Conservation (phyloP, 192 early-diverging fungal genomes). For the Backusella tuberculispora region DNA sequence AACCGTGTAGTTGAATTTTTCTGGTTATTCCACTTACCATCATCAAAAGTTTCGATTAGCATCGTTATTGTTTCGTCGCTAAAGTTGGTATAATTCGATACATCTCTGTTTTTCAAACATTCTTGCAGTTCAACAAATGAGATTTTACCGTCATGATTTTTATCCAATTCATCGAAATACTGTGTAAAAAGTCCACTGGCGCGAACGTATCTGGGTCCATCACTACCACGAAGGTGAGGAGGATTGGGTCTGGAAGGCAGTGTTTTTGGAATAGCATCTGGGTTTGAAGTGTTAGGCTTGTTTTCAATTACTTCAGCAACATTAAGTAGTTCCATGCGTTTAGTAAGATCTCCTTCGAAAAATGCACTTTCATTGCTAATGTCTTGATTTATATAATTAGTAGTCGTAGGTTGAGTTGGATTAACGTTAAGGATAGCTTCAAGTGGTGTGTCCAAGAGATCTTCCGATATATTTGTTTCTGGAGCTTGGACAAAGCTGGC, state of each 20-base stretch:
- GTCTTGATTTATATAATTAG: background rate
- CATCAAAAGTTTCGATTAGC: constrained; percentile 1
- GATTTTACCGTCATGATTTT: background rate
- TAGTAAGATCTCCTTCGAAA: background rate
- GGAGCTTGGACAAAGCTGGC: too few species aligned
- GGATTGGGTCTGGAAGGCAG: constrained; percentile 16
- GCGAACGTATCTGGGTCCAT: background rate
- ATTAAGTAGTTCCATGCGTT: background rate
- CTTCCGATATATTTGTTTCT: too few species aligned
- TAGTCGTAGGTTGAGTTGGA: background rate
- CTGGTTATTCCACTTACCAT: background rate
- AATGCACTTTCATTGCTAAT: background rate
- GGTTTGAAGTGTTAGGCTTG: background rate
- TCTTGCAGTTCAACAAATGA: background rate
- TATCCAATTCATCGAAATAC: constrained; percentile 3
- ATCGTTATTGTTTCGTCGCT: background rate
- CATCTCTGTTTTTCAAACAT: constrained; percentile 14
- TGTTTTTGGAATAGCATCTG: background rate
- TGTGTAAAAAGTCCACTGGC: background rate
- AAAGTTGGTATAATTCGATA: background rate
- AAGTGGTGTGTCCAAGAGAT: too few species aligned
- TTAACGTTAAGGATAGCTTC: too few species aligned
- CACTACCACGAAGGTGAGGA: background rate
- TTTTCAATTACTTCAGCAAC: background rate
- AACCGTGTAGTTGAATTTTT: background rate